Evolutionary conservation across 2,329 filamentous ascomycete genomes (phyloP).

Genomic region (Aspergillus puulaauensis): DNA sequence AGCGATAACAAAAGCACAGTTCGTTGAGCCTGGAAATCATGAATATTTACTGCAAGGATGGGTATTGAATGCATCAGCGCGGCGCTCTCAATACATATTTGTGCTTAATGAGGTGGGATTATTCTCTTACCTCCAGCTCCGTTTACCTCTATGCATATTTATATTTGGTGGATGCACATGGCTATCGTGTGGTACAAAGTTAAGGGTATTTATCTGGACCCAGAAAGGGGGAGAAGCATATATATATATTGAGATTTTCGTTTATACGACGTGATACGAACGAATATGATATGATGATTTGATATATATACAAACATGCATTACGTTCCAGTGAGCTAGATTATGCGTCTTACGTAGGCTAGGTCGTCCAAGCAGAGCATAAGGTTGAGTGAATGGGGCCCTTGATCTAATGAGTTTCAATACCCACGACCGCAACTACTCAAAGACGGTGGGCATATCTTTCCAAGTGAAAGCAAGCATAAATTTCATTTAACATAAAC

Average conservation of each 20-base stretch:
- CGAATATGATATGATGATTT: not conserved
- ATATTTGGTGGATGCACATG: too few relatives aligned
- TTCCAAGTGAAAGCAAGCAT: not conserved
- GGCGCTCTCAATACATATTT: not conserved
- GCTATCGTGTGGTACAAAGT: too few relatives aligned
- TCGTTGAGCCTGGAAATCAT: not conserved
- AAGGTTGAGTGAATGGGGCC: too few relatives aligned
- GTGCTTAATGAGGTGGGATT: not conserved
- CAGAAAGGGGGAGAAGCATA: not conserved
- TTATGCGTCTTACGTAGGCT: not conserved
- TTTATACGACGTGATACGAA: not conserved
- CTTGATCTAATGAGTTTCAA: not conserved
- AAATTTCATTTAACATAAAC: not conserved
- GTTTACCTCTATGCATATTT: too few relatives aligned
- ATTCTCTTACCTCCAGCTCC: too few relatives aligned
- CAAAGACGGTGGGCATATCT: too few relatives aligned
- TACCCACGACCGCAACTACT: too few relatives aligned
- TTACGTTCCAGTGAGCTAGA: not conserved
- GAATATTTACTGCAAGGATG: not conserved
- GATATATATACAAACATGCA: not conserved
- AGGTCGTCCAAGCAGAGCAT: not conserved
- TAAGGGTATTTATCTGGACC: too few relatives aligned
- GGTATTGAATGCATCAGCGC: not conserved
- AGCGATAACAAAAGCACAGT: not conserved
- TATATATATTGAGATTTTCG: not conserved